Percentiles rank a stretch among this genome's conserved stretches.
Evolutionary conservation across 345 rosid species (phyloP).

Genomic region (Trapa incisa): DNA sequence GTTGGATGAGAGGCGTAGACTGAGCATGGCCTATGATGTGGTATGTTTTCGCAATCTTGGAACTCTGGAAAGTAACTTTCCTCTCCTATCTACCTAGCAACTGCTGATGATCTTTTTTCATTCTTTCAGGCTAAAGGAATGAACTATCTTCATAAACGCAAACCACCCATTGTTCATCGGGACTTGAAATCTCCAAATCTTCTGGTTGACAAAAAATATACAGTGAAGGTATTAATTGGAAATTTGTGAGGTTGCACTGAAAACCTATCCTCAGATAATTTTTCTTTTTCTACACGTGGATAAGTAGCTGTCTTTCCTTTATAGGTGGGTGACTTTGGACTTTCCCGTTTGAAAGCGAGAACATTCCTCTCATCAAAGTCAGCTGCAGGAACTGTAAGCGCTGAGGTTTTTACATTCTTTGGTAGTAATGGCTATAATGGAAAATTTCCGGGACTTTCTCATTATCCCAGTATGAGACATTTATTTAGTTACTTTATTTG

Average conservation of each 20-base stretch:
- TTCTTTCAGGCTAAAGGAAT: conserved; percentile 83
- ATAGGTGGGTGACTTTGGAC: conserved; percentile 98
- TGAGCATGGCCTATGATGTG: conserved; percentile 98
- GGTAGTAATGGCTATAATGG: neutral
- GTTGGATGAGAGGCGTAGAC: conserved; percentile 85
- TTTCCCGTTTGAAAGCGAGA: conserved; percentile 89
- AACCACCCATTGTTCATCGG: conserved; percentile 95
- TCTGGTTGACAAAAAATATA: conserved; percentile 91
- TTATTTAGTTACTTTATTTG: conserved; percentile 2
- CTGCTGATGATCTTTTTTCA: conserved; percentile 2
- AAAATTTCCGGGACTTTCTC: neutral
- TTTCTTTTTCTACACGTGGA: neutral
- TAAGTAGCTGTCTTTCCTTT: neutral
- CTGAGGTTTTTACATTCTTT: conserved; percentile 2
- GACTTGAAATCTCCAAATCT: conserved; percentile 97
- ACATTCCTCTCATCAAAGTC: conserved; percentile 97
- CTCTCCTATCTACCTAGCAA: conserved; percentile 7
- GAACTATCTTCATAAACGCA: conserved; percentile 94
- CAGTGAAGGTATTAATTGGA: conserved; percentile 57
- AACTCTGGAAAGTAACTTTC: conserved; percentile 3
- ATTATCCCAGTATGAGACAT: neutral
- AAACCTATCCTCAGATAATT: neutral
- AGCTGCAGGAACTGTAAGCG: conserved; percentile 99
- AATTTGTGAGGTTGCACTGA: neutral
- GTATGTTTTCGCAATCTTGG: conserved; percentile 28